Evolutionary conservation across 2,329 filamentous ascomycete genomes (phyloP).

Genomic region (Fusarium tricinctum): DNA sequence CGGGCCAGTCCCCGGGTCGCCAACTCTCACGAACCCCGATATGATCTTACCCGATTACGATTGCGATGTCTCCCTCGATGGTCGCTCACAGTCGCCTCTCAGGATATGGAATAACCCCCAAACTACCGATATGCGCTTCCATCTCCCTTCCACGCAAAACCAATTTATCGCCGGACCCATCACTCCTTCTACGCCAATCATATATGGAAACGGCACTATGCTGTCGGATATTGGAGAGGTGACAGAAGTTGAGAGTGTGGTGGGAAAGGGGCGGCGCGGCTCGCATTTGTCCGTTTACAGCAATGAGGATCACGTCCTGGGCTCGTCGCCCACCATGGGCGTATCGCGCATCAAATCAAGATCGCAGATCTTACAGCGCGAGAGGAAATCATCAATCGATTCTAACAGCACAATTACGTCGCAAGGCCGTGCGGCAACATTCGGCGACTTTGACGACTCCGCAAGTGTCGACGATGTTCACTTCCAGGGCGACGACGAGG

Average conservation of each 20-base stretch:
- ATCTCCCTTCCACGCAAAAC: conserved; percentile 57
- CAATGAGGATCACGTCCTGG: conserved; percentile 55
- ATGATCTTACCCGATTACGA: conserved; percentile 90
- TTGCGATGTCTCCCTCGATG: conserved; percentile 67
- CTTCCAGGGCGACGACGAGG: conserved; percentile 77
- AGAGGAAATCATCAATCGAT: conserved; percentile 69
- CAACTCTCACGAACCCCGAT: conserved; percentile 91
- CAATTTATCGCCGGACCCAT: conserved; percentile 61
- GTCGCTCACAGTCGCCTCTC: conserved; percentile 65
- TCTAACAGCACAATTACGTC: conserved; percentile 73
- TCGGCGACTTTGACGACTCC: conserved; percentile 73
- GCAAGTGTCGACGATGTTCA: conserved; percentile 74
- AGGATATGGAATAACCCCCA: conserved; percentile 66
- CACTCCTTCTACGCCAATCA: conserved; percentile 72
- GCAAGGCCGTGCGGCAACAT: conserved; percentile 62
- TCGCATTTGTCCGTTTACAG: conserved; percentile 54
- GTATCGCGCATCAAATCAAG: conserved; percentile 61
- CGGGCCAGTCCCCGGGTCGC: conserved; percentile 74
- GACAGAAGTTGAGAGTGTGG: conserved; percentile 66
- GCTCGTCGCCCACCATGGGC: conserved; percentile 63
- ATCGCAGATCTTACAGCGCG: conserved; percentile 59
- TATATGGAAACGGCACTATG: conserved; percentile 79
- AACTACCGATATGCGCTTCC: conserved; percentile 56
- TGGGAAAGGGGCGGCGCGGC: conserved; percentile 58
- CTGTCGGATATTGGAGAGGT: conserved; percentile 74